Evolutionary conservation across 2,329 filamentous ascomycete genomes (phyloP).

Genomic region (Colletotrichum siamense): DNA sequence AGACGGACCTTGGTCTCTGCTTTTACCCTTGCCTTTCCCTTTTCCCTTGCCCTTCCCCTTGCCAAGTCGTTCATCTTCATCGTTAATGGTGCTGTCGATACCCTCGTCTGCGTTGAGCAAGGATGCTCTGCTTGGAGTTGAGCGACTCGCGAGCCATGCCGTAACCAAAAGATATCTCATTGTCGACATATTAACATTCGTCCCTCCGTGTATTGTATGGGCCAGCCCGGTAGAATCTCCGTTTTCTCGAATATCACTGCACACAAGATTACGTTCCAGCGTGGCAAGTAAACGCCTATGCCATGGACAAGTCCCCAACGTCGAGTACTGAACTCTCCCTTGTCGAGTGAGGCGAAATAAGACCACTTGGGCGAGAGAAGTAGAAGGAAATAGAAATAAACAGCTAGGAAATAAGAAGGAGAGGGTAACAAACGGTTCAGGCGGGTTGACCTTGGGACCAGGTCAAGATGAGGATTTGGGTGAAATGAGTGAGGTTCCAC

Average conservation of each 20-base stretch:
- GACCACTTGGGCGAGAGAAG: neutral
- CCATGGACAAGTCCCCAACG: neutral
- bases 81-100: neutral
- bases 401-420: neutral
- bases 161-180: neutral
- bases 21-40: neutral
- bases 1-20: neutral
- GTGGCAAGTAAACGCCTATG: neutral
- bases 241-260: neutral
- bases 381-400: neutral
- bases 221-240: neutral
- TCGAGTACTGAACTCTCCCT: neutral
- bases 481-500: neutral
- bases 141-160: neutral
- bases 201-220: neutral
- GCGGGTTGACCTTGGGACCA: neutral
- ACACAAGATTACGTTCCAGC: neutral
- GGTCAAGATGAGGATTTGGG: neutral
- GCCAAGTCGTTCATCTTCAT: neutral
- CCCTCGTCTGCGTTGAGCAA: neutral
- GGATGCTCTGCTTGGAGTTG: neutral
- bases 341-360: neutral
- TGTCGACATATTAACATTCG: neutral
- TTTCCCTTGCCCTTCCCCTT: neutral
- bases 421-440: slow-evolving; percentile 14